Conservation (phyloP, 164 flowering plant genomes). For the Umbilicus rupestris region DNA sequence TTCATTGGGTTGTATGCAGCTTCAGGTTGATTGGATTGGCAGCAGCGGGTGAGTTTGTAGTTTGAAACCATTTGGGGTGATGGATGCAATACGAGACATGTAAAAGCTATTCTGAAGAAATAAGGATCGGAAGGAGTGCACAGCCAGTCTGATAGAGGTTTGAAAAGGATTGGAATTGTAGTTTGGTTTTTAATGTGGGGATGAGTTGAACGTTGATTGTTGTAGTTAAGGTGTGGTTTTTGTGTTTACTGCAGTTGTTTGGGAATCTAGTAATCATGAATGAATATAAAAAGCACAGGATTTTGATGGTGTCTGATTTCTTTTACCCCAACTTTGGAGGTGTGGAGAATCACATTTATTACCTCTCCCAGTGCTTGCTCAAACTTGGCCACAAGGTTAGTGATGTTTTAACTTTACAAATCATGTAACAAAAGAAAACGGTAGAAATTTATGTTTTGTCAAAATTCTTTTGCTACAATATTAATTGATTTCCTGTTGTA, state of each 20-base stretch:
- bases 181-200: too few species aligned
- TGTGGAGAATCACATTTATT: slow-evolving; percentile 92
- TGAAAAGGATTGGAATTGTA: too few species aligned
- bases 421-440: background rate
- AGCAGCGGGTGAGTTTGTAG: too few species aligned
- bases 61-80: too few species aligned
- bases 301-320: slow-evolving; percentile 95
- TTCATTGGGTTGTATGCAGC: too few species aligned
- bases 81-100: too few species aligned
- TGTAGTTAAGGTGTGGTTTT: background rate
- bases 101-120: too few species aligned
- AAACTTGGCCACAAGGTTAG: slow-evolving; percentile 93
- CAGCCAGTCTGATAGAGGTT: too few species aligned
- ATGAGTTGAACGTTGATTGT: too few species aligned
- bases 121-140: too few species aligned
- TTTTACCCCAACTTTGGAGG: slow-evolving; percentile 98
- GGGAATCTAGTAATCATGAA: slow-evolving; percentile 20
- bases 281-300: slow-evolving; percentile 35
- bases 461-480: background rate
- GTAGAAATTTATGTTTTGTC: background rate
- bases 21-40: too few species aligned
- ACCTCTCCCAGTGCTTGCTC: slow-evolving; percentile 82
- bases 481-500: background rate
- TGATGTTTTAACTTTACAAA: background rate
- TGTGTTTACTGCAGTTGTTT: background rate